Evolutionary conservation across 2,329 filamentous ascomycete species (phyloP), one percentile per base, ranked within the genome.

Genomic region (Phialophora tarda): DNA sequence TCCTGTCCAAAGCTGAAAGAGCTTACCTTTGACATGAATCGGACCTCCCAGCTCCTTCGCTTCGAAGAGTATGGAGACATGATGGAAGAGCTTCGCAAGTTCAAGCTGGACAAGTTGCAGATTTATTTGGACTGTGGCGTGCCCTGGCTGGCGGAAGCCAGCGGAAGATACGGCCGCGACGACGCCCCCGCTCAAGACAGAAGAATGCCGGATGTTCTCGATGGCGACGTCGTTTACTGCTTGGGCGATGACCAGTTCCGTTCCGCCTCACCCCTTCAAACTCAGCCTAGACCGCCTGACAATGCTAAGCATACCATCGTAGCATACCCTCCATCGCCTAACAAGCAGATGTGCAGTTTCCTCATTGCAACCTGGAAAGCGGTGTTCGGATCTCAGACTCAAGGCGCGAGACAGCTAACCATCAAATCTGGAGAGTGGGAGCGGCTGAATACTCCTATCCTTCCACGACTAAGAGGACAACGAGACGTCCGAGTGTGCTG

Each of bases 371-470:
- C 63, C 8, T 71, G 70, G 70, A 67, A 69, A 41, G 32, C 30
- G 28, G 44, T 71, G 24, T 71, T 71, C 56, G 66, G 63, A n/a
- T 41, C 55, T 8, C 48, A 47, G 3, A 64, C 56, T 14, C 57
- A n/a, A 4, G 67, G 67, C 10, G 26, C 64, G 24, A n/a, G 68
- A 56, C 53, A 50, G 23, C 38, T 71, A 17, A 63, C 69, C n/a
- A 26, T 71, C 59, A 71, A 71, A 32, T 67, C 67, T 38, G 70
- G 70, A 4, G 70, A 71, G 41, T 71, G 68, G 70, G 70, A 71
- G 61, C 32, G 63, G 14, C 65, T 58, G 14, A 10, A 17, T 10
- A 17, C 56, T 26, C 38, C 51, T 8, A 10, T 50, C 21, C 1
- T n/a, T 6, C 41, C 12, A 23, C 30, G 41, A 41, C 21, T 23